Evolutionary conservation across 257 asterid species (phyloP).

Genomic region (Salvia miltiorrhiza): DNA sequence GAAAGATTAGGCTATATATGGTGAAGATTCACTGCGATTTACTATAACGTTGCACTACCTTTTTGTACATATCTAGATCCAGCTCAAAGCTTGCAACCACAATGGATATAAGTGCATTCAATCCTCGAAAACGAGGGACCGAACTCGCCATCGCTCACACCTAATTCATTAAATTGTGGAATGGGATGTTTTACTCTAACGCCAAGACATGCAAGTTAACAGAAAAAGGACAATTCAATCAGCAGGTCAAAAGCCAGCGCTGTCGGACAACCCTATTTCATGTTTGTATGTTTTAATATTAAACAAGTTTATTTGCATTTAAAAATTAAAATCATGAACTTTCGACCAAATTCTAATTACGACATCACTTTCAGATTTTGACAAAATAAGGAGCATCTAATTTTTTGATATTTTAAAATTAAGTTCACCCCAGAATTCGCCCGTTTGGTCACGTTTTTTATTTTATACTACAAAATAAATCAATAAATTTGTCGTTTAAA

Average conservation of each 20-base stretch:
- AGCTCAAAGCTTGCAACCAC: neutral
- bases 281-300: neutral
- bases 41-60: neutral
- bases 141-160: constrained; percentile 20
- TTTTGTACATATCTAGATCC: neutral
- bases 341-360: no score
- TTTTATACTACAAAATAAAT: no score
- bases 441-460: no score
- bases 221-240: constrained; percentile 6
- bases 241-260: constrained; percentile 8
- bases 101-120: neutral
- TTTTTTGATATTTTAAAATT: no score
- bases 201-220: constrained; percentile 7
- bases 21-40: neutral
- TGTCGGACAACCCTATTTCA: neutral
- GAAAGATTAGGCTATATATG: neutral
- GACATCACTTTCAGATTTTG: no score
- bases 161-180: constrained; percentile 38
- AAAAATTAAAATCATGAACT: no score
- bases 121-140: constrained; percentile 12
- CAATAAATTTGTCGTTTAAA: no score
- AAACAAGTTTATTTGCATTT: no score
- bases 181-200: constrained; percentile 4
- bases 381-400: no score
- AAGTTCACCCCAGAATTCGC: no score